Base-by-base conservation (phyloP, 2,329 filamentous ascomycete genomes). In the Pyrenochaeta sp. region DNA sequence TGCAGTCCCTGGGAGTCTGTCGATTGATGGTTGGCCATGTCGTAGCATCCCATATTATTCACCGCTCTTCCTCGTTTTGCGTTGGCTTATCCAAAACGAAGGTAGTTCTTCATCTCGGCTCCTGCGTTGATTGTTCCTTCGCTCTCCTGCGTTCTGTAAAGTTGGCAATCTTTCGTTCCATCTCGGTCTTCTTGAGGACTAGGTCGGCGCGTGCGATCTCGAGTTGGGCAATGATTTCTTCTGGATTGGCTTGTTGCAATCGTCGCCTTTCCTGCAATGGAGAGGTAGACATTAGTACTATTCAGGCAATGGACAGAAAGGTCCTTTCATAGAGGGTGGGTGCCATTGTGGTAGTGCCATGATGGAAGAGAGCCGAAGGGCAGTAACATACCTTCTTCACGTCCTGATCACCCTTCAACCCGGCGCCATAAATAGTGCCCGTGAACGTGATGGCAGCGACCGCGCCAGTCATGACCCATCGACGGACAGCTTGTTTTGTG, bases 391-490 rank as follows among this genome's bases (percentile, higher is more conserved):
- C 82, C 73, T 82, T 66, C 41, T 74, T 73, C 24, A 72, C 65
- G 35, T 85, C 78, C 50, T 77, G 72, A 21, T 76, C 67, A 3
- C 74, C 78, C 63, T 84, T 85, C 47, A 86, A 52, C 6, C 77
- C 77, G 14, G 84, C 83, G 17, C 84, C 84, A 55, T 84, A 85
- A 49, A 80, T 74, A 4, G 81, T 76, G 37, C 83, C 83, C 1
- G 76, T 77, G 6, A 79, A 78, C 1, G 82, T 84, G 32, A 84
- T 77, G 11, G 79, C 76, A 7, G 80, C 75, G 13, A 85, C 75
- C 3, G 78, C 75, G 23, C 73, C 77, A 1, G 83, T 82, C 54
- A 83, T 64, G 13, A 84, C 71, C 44, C 80, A 72, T 11, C 79
- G 74, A 19, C 79, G 75, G 6, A 80, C 59, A 27, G 52, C 53